Evolutionary conservation across 768 basidiomycete genomes (phyloP).

Genomic region (Tremella fuciformis): DNA sequence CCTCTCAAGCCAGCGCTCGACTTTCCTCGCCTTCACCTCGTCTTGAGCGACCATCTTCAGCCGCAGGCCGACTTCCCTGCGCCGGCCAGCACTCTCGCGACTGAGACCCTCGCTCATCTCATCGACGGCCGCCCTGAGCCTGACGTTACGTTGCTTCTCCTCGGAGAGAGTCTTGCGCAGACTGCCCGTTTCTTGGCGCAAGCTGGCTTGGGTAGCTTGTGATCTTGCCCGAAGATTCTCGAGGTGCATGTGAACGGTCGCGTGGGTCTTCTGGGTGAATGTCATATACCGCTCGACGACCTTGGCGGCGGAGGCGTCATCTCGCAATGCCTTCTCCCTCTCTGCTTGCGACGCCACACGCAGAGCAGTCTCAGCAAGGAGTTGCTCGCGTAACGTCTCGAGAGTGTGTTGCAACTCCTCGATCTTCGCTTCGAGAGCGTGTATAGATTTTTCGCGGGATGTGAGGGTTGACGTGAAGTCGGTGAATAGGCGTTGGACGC

Average conservation of each 20-base stretch:
- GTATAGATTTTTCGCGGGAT: slow-evolving; percentile 34
- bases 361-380: slow-evolving; percentile 25
- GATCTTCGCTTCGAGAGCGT: slow-evolving; percentile 20
- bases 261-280: slow-evolving; percentile 52
- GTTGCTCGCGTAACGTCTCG: slow-evolving; percentile 25
- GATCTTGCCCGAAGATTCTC: slow-evolving; percentile 44
- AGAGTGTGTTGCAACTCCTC: slow-evolving; percentile 36
- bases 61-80: slow-evolving; percentile 49
- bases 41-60: slow-evolving; percentile 40
- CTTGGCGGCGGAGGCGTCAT: slow-evolving; percentile 46
- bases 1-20: slow-evolving; percentile 44
- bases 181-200: slow-evolving; percentile 35
- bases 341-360: slow-evolving; percentile 30
- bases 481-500: slow-evolving; percentile 41
- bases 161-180: slow-evolving; percentile 24
- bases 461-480: slow-evolving; percentile 39
- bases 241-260: slow-evolving; percentile 46
- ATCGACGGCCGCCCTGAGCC: slow-evolving; percentile 40
- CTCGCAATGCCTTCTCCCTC: slow-evolving; percentile 32
- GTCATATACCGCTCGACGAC: slow-evolving; percentile 54
- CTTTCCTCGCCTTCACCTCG: slow-evolving; percentile 35
- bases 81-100: slow-evolving; percentile 48
- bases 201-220: slow-evolving; percentile 39
- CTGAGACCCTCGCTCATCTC: slow-evolving; percentile 44
- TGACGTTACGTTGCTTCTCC: slow-evolving; percentile 28